Evolutionary conservation across 257 asterid genomes (phyloP), one percentile per base, ranked within the genome.

Genomic region (Solanum piurae): DNA sequence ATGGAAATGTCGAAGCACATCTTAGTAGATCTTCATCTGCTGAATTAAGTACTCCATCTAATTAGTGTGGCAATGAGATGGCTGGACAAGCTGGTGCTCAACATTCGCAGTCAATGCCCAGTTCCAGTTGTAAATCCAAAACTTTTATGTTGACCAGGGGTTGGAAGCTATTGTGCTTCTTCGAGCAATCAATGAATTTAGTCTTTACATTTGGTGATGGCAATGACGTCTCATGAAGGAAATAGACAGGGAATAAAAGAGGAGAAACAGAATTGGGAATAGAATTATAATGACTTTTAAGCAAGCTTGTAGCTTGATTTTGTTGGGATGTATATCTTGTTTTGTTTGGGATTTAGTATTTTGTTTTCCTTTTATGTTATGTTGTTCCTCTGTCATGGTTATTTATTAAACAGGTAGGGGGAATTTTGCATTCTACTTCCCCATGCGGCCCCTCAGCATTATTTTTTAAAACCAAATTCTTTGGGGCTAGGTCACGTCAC

Each of bases 11-110:
- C 89, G 88, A 20, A 87, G 87, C 25, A 66, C 55, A 75, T 89
- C 89, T 89, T 75, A 85, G 89, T 74, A 82, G 84, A 69, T 89
- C 91, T 46, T 90, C 91, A 23, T 90, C 90, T 88, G 88, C 89
- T 74, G 88, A 90, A 89, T 88, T 88, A 77, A 91, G 88, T 84
- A 90, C 86, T 76, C 66, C 64, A 38, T 14, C 87, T 9, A 52
- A 86, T 27, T 82, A 72, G 58, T 49, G 16, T 86, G 88, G 40
- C 74, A 73, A 49, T 73, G 79, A 38, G 60, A 85, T 37, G 42
- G 60, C 18, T 6, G 80, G 44, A 71, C 31, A 16, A 72, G 49
- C 69, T 72, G 69, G 52, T 12, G 55, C 13, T 34, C 72, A 73
- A 83, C 84, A 5, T 31, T 66, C 38, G 2, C 74, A 52, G 71